A percentile compares a stretch with the other conserved stretches of the same genome.
Conservation (phyloP, 1,284 basidiomycete species). For the Vanrija sp. region DNA sequence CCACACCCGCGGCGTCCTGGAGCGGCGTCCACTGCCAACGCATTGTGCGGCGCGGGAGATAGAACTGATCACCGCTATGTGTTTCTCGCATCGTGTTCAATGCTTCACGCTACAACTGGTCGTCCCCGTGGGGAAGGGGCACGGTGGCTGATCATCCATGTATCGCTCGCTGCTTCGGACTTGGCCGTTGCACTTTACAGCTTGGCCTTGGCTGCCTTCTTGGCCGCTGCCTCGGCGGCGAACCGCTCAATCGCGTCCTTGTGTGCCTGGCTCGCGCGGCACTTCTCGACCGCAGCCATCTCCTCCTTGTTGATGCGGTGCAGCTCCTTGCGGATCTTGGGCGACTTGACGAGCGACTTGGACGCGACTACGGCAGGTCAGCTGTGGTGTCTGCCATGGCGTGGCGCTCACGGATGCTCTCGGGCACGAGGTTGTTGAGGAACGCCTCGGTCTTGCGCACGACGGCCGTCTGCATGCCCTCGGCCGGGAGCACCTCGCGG, state of each 20-base stretch:
- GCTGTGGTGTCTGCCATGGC: neutral
- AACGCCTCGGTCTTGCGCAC: neutral
- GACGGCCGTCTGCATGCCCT: neutral
- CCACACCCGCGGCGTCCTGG: no score
- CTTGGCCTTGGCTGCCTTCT: conserved; percentile 7
- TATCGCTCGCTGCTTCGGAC: no score
- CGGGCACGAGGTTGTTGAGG: neutral
- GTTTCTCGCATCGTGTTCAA: no score
- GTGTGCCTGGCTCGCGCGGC: conserved; percentile 9
- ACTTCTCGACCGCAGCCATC: conserved; percentile 9
- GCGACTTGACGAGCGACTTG: neutral
- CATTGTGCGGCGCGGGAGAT: no score
- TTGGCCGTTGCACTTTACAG: neutral
- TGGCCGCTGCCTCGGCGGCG: conserved; percentile 6
- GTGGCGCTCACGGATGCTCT: neutral
- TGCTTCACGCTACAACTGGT: no score
- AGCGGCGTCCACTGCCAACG: no score
- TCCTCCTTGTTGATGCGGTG: conserved; percentile 11
- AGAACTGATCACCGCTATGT: no score
- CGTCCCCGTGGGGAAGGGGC: no score
- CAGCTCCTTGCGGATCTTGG: no score
- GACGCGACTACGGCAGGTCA: conserved; percentile 3
- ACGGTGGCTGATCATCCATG: no score
- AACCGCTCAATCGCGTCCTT: conserved; percentile 9
- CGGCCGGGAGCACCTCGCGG: neutral